phyloP scores from a whole-genome alignment of 2,329 filamentous ascomycete species.

The Beauveria rudraprayagi region DNA sequence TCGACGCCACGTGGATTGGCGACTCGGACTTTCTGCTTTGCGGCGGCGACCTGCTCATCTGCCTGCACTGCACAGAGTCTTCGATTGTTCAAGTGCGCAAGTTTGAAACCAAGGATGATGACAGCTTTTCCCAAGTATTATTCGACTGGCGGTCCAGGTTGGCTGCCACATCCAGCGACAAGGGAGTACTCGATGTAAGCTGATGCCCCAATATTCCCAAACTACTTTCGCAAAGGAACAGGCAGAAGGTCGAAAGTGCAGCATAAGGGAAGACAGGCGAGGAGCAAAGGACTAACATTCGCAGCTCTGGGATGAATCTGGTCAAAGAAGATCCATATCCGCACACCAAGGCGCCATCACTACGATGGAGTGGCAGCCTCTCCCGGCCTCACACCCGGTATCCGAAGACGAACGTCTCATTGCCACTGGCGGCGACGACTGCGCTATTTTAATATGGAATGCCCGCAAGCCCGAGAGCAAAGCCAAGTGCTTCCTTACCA shows the following conservation, averaged over 20 bases:
- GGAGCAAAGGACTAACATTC: conserved; percentile 3
- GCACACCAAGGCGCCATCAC: conserved; percentile 53
- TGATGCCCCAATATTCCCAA: not conserved
- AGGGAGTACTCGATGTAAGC: conserved; percentile 53
- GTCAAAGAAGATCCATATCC: conserved; percentile 46
- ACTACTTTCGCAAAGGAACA: not conserved
- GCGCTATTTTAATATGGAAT: conserved; percentile 56
- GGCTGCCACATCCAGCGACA: conserved; percentile 52
- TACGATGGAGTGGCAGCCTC: conserved; percentile 52
- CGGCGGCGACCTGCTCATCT: conserved; percentile 46
- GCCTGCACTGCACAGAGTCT: conserved; percentile 38
- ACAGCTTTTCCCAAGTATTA: conserved; percentile 46
- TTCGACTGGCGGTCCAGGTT: conserved; percentile 47
- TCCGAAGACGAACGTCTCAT: conserved; percentile 46
- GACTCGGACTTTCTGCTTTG: conserved; percentile 51
- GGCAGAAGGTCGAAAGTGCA: not conserved
- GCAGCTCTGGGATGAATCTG: conserved; percentile 48
- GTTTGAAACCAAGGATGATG: conserved; percentile 45
- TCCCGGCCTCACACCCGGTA: conserved; percentile 27
- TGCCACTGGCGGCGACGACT: conserved; percentile 55
- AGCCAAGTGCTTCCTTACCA: conserved; percentile 52
- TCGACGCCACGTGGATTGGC: conserved; percentile 54
- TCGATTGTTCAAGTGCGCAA: conserved; percentile 39
- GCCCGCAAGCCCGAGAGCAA: conserved; percentile 46
- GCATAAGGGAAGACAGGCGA: not conserved